Evolutionary conservation across 129 eudicot species (phyloP).

Genomic region (Ambrosia trifida): DNA sequence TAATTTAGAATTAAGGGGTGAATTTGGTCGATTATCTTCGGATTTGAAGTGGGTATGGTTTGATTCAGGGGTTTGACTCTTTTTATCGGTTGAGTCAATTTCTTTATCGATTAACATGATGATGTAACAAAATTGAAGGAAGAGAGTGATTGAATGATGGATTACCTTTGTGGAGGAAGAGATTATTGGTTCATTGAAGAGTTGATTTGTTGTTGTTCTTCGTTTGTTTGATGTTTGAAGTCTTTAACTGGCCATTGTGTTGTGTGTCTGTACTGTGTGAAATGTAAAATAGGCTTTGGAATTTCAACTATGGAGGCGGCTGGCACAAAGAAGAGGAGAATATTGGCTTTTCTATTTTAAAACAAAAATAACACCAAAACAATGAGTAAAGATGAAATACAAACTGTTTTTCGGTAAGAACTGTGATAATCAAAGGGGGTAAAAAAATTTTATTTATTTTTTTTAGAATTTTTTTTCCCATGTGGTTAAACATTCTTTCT

Average conservation of each 20-base stretch:
- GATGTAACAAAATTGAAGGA: slow-evolving; percentile 3
- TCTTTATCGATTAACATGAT: slow-evolving; percentile 44
- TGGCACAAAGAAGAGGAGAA: not conserved
- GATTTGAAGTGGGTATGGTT: slow-evolving; percentile 28
- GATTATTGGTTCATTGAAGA: slow-evolving; percentile 11
- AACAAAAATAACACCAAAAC: too few relatives aligned
- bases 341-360: too few relatives aligned
- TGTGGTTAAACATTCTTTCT: too few relatives aligned
- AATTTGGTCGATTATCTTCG: slow-evolving; percentile 41
- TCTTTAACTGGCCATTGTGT: slow-evolving; percentile 13
- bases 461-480: too few relatives aligned
- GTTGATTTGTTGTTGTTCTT: not conserved
- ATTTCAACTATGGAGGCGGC: not conserved
- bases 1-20: slow-evolving; percentile 44
- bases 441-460: too few relatives aligned
- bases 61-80: slow-evolving; percentile 37
- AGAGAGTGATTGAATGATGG: slow-evolving; percentile 10
- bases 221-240: not conserved
- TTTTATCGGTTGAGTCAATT: slow-evolving; percentile 33
- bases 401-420: too few relatives aligned
- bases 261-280: slow-evolving; percentile 15
- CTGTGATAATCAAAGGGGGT: too few relatives aligned
- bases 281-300: slow-evolving; percentile 6
- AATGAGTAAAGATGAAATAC: too few relatives aligned
- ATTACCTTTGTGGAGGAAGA: slow-evolving; percentile 25